phyloP scores from a whole-genome alignment of 2,329 filamentous ascomycete species.

The Coniosporium tulheliwenetii region DNA sequence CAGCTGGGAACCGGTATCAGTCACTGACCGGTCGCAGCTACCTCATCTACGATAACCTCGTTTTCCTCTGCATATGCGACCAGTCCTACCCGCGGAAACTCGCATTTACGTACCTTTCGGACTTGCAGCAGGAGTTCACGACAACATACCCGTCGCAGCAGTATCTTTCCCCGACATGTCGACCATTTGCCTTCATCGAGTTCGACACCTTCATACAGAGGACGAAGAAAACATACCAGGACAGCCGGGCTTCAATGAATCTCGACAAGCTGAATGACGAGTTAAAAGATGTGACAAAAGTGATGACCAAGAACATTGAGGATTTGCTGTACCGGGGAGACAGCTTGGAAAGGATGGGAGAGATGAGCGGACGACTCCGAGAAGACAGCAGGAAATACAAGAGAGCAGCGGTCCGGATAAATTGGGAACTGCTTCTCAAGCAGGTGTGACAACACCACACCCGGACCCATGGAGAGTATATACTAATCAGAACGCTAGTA shows the following conservation, averaged over 20 bases:
- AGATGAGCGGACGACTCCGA: conserved; percentile 70
- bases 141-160: conserved; percentile 63
- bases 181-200: conserved; percentile 92
- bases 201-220: conserved; percentile 95
- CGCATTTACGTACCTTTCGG: conserved; percentile 92
- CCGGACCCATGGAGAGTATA: neutral
- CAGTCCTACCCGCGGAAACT: conserved; percentile 92
- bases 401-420: conserved; percentile 83
- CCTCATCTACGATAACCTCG: conserved; percentile 65
- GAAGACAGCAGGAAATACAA: conserved; percentile 94
- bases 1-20: neutral
- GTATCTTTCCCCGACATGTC: conserved; percentile 57
- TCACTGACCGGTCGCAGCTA: conserved; percentile 42
- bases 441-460: conserved; percentile 36
- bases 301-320: conserved; percentile 99
- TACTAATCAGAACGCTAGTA: conserved; percentile 38
- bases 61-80: conserved; percentile 90
- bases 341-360: conserved; percentile 90
- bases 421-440: conserved; percentile 93
- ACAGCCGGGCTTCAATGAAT: conserved; percentile 80
- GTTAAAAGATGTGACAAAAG: conserved; percentile 91
- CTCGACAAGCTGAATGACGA: conserved; percentile 93
- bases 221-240: conserved; percentile 87
- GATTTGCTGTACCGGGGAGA: conserved; percentile 91
- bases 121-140: conserved; percentile 80